A percentile compares a stretch with the other conserved stretches of the same genome.
Evolutionary conservation across 2,329 filamentous ascomycete genomes (phyloP).

Genomic region (Verticillium isaacii): DNA sequence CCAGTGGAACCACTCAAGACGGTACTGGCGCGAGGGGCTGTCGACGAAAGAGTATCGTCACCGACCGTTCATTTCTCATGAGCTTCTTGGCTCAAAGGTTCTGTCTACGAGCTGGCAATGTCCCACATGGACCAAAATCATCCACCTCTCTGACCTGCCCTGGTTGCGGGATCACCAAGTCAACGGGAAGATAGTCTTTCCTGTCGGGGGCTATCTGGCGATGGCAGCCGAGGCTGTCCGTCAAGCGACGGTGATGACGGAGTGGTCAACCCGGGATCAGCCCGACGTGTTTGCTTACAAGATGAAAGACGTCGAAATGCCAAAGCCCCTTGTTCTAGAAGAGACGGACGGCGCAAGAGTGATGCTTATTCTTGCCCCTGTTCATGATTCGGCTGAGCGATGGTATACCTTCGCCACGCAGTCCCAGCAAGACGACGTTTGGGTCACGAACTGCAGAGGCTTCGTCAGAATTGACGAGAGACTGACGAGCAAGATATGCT

Average conservation of each 20-base stretch:
- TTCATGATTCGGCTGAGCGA: not conserved
- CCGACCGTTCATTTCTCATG: slow-evolving; percentile 1
- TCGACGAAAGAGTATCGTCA: not conserved
- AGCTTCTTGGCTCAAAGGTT: slow-evolving; percentile 7
- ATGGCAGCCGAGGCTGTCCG: slow-evolving; percentile 7
- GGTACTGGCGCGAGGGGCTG: slow-evolving; percentile 6
- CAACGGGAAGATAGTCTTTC: slow-evolving; percentile 34
- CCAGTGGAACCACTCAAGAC: slow-evolving; percentile 4
- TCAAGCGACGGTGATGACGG: not conserved
- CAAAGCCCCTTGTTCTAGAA: not conserved
- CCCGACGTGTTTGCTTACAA: not conserved
- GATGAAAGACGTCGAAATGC: not conserved
- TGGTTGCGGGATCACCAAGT: slow-evolving; percentile 37
- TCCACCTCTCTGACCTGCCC: slow-evolving; percentile 16
- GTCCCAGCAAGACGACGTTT: not conserved
- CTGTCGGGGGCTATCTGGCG: slow-evolving; percentile 10
- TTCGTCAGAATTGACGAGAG: not conserved
- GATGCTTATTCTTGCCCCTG: not conserved
- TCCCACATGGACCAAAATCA: slow-evolving; percentile 1
- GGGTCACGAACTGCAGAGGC: slow-evolving; percentile 3
- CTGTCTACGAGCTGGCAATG: slow-evolving; percentile 1
- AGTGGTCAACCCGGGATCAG: not conserved
- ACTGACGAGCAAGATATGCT: too few relatives aligned
- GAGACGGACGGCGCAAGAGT: not conserved
- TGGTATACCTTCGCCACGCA: slow-evolving; percentile 5